phyloP scores from a whole-genome alignment of 176 grass and related monocot genomes.

The Zoysia pacifica region DNA sequence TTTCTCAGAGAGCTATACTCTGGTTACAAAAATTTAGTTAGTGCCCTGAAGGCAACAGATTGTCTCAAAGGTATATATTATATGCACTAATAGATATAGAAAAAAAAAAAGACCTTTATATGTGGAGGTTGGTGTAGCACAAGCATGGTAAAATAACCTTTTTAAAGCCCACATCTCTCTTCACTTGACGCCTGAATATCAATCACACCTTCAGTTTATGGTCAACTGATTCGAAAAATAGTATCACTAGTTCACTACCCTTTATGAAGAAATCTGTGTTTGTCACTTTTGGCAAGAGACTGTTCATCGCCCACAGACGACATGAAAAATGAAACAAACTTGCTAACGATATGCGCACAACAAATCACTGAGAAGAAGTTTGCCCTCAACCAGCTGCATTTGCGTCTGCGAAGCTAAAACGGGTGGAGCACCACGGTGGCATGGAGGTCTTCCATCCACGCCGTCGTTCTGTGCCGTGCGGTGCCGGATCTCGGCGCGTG shows the following conservation, averaged over 20 bases:
- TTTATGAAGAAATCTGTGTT: neutral
- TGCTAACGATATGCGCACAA: too few relatives aligned
- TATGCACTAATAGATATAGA: too few relatives aligned
- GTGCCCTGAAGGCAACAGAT: neutral
- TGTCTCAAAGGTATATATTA: constrained; percentile 2
- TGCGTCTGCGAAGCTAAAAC: too few relatives aligned
- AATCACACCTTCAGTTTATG: neutral
- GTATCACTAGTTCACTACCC: neutral
- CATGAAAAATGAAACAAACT: too few relatives aligned
- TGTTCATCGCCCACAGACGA: neutral
- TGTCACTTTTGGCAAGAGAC: neutral
- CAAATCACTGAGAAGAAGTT: too few relatives aligned
- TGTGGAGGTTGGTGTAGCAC: constrained; percentile 70
- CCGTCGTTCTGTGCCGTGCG: too few relatives aligned
- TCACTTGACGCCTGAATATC: constrained; percentile 52
- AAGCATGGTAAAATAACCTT: constrained; percentile 67
- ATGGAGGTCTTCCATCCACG: too few relatives aligned
- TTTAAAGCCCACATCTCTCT: constrained; percentile 63
- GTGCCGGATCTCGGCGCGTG: too few relatives aligned
- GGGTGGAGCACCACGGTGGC: too few relatives aligned
- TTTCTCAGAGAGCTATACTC: neutral
- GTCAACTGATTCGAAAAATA: neutral
- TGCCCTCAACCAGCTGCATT: too few relatives aligned
- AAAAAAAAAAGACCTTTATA: constrained; percentile 59
- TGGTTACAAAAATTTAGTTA: constrained; percentile 25